Percentiles rank a stretch among this genome's conserved stretches.
These are phyloP conservation scores for Mucor irregularis DNA, from an alignment of 371 early-diverging fungal genomes.

Conservation along the genomic window DNA sequence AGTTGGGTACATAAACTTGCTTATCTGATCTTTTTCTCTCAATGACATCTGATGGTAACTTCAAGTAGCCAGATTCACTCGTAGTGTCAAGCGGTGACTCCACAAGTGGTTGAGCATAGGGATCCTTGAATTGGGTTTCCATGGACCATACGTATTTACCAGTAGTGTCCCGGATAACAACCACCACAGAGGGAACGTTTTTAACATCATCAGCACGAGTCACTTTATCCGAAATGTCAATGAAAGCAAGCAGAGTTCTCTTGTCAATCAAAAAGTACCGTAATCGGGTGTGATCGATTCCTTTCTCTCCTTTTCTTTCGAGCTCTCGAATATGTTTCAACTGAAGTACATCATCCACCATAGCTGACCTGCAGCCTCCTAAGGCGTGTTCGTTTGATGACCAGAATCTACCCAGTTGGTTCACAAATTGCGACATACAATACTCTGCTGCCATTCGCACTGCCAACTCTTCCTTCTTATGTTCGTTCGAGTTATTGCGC, in stretches of 20 bases:
- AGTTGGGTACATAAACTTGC: conserved; percentile 11
- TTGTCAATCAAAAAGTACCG: conserved; percentile 72
- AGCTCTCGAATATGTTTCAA: conserved; percentile 5
- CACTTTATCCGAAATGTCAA: conserved; percentile 24
- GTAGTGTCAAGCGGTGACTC: conserved; percentile 5
- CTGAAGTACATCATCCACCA: conserved; percentile 56
- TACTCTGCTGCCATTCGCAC: conserved; percentile 78
- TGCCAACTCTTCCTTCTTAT: conserved; percentile 50
- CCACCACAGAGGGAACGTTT: conserved; percentile 43
- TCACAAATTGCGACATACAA: conserved; percentile 69
- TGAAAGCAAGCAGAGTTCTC: conserved; percentile 60
- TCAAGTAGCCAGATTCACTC: background rate
- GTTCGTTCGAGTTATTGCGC: background rate
- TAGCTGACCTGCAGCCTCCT: conserved; percentile 53
- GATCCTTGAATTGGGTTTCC: conserved; percentile 52
- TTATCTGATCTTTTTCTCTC: background rate
- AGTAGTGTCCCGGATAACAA: conserved; percentile 67
- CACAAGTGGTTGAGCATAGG: background rate
- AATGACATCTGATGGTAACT: background rate
- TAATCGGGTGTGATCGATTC: conserved; percentile 22
- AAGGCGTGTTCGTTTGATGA: conserved; percentile 58
- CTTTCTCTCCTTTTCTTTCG: conserved; percentile 1
- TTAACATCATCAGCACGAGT: conserved; percentile 6
- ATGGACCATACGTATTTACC: conserved; percentile 75
- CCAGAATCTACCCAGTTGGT: conserved; percentile 71